These are phyloP conservation scores for Boletus chippewaensis DNA, from an alignment of 1,284 basidiomycete genomes.

Conservation along the genomic window DNA sequence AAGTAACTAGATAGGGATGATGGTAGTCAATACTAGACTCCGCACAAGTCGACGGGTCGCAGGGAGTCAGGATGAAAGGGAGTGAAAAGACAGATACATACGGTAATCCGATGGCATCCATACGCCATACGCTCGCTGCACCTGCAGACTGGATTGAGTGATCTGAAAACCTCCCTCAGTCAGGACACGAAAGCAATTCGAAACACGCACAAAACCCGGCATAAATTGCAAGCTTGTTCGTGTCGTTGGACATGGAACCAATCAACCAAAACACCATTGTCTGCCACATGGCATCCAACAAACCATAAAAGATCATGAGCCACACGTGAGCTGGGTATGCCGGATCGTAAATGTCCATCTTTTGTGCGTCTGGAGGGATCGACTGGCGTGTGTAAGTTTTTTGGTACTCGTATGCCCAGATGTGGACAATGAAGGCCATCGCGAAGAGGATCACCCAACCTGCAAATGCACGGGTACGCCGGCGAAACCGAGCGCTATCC, in stretches of 20 bases:
- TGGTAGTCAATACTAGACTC: neutral
- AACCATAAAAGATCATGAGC: slow-evolving; percentile 37
- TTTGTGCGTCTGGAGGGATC: slow-evolving; percentile 4
- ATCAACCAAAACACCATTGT: slow-evolving; percentile 37
- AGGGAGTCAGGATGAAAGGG: neutral
- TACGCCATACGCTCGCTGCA: slow-evolving; percentile 35
- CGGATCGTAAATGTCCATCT: slow-evolving; percentile 28
- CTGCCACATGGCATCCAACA: slow-evolving; percentile 40
- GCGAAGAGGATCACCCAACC: slow-evolving; percentile 41
- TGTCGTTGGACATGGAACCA: slow-evolving; percentile 38
- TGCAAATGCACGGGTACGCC: slow-evolving; percentile 42
- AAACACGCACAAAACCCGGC: slow-evolving; percentile 36
- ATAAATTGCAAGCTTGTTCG: slow-evolving; percentile 35
- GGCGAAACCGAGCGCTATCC: slow-evolving; percentile 36
- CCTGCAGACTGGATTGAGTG: slow-evolving; percentile 34
- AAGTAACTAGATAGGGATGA: slow-evolving; percentile 6
- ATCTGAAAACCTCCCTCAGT: slow-evolving; percentile 15
- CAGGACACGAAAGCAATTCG: neutral
- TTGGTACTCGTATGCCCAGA: slow-evolving; percentile 48
- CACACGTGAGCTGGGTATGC: slow-evolving; percentile 31
- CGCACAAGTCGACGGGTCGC: no score
- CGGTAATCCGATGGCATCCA: slow-evolving; percentile 28
- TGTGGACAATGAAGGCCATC: slow-evolving; percentile 45
- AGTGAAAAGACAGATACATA: slow-evolving; percentile 8
- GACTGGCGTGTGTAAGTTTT: slow-evolving; percentile 22